Evolutionary conservation across 2,329 filamentous ascomycete genomes (phyloP).

Genomic region (Ophioceras dolichostomum): DNA sequence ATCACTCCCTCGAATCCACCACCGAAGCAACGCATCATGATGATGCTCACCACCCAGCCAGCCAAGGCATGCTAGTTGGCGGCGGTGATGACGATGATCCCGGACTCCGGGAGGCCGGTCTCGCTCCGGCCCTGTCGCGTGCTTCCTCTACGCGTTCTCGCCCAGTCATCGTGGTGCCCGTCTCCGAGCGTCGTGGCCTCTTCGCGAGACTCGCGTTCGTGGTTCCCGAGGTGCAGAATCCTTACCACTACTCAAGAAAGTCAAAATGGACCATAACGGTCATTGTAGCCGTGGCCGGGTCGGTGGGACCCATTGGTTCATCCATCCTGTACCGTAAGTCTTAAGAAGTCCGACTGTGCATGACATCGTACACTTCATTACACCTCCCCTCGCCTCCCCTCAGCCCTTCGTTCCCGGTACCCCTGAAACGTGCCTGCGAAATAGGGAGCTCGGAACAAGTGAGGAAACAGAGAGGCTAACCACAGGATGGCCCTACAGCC

Average conservation of each 20-base stretch:
- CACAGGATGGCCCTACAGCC: too few relatives aligned
- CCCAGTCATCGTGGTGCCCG: constrained; percentile 26
- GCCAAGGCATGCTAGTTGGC: too few relatives aligned
- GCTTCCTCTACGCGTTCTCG: constrained; percentile 26
- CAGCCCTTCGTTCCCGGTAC: too few relatives aligned
- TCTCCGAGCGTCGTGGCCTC: constrained; percentile 51
- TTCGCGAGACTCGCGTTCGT: constrained; percentile 53
- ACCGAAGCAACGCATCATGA: background rate
- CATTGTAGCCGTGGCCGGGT: constrained; percentile 64
- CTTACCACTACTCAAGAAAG: constrained; percentile 57
- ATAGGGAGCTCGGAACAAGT: too few relatives aligned
- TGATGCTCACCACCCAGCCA: too few relatives aligned
- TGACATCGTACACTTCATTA: constrained; percentile 3
- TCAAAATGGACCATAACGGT: constrained; percentile 81
- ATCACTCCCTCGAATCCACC: background rate
- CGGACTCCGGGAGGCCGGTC: background rate
- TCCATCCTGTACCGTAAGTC: constrained; percentile 69
- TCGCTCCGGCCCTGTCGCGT: constrained; percentile 13
- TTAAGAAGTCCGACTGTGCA: background rate
- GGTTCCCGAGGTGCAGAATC: constrained; percentile 67
- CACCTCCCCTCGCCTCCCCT: background rate
- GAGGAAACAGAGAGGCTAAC: too few relatives aligned
- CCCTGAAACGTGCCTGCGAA: too few relatives aligned
- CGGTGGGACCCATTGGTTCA: constrained; percentile 71
- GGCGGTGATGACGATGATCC: background rate